These are phyloP conservation scores for Xylaria multiplex DNA, from an alignment of 2,329 filamentous ascomycete species.

Conservation along the genomic window DNA sequence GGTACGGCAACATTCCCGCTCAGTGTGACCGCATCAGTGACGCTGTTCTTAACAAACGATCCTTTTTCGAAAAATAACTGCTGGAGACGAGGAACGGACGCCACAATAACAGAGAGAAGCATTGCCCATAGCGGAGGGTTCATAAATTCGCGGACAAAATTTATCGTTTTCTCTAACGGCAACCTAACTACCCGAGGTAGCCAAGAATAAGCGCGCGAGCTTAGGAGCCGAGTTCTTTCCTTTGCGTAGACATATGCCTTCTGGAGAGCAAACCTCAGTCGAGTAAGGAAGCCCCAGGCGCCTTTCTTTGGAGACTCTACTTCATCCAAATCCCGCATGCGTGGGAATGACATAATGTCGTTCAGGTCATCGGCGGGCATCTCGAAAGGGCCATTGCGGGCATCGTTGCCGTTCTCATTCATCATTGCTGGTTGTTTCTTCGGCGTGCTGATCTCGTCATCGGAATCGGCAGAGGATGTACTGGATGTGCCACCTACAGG, in stretches of 20 bases:
- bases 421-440: conserved; percentile 49
- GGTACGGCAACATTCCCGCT: conserved; percentile 93
- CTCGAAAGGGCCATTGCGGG: conserved; percentile 42
- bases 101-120: conserved; percentile 89
- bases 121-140: conserved; percentile 98
- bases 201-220: conserved; percentile 26
- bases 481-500: conserved; percentile 62
- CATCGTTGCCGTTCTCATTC: conserved; percentile 41
- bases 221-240: conserved; percentile 10
- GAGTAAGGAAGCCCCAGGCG: conserved; percentile 54
- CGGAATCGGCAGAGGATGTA: conserved; percentile 60
- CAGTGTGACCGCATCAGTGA: conserved; percentile 86
- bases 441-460: conserved; percentile 54
- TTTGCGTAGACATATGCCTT: conserved; percentile 35
- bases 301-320: conserved; percentile 53
- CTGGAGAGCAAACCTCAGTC: conserved; percentile 50
- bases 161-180: conserved; percentile 60
- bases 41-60: conserved; percentile 91
- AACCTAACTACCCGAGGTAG: conserved; percentile 27
- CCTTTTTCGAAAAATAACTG: conserved; percentile 86
- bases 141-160: conserved; percentile 91
- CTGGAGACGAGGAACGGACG: conserved; percentile 85
- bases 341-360: conserved; percentile 72
- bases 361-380: conserved; percentile 57
- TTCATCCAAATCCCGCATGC: conserved; percentile 58